Evolutionary conservation across 805 yeast species (phyloP).

Genomic region (Metschnikowia vanudenii): DNA sequence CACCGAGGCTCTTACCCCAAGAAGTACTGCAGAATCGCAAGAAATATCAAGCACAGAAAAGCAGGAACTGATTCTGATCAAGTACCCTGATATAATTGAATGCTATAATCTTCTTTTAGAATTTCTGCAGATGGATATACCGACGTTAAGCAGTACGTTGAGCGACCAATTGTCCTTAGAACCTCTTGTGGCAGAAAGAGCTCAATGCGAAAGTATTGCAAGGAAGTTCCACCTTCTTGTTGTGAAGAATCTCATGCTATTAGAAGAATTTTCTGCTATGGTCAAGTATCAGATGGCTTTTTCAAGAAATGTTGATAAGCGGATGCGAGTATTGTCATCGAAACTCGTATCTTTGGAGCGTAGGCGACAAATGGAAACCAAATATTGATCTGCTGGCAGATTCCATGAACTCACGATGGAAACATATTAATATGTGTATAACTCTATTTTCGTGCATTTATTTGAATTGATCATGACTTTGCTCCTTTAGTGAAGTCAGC

Average conservation of each 20-base stretch:
- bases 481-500: too few relatives aligned
- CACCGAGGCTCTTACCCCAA: background rate
- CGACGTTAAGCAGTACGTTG: conserved; percentile 7
- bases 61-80: conserved; percentile 24
- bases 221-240: conserved; percentile 23
- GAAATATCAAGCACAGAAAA: conserved; percentile 13
- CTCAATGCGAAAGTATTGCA: conserved; percentile 16
- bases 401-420: background rate
- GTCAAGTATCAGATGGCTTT: conserved; percentile 25
- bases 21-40: background rate
- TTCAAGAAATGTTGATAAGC: conserved; percentile 27
- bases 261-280: conserved; percentile 27
- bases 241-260: conserved; percentile 30
- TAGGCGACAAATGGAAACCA: background rate
- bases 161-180: conserved; percentile 3
- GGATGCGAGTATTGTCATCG: conserved; percentile 7
- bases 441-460: too few relatives aligned
- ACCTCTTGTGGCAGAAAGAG: background rate
- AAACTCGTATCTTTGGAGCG: conserved; percentile 5
- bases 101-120: conserved; percentile 24
- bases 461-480: too few relatives aligned
- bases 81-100: conserved; percentile 22
- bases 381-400: conserved; percentile 9
- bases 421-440: too few relatives aligned
- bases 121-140: conserved; percentile 25